A percentile compares a stretch with the other conserved stretches of the same genome.
These are phyloP conservation scores for Fusarium beomiforme DNA, from an alignment of 2,329 filamentous ascomycete species.

Conservation along the genomic window DNA sequence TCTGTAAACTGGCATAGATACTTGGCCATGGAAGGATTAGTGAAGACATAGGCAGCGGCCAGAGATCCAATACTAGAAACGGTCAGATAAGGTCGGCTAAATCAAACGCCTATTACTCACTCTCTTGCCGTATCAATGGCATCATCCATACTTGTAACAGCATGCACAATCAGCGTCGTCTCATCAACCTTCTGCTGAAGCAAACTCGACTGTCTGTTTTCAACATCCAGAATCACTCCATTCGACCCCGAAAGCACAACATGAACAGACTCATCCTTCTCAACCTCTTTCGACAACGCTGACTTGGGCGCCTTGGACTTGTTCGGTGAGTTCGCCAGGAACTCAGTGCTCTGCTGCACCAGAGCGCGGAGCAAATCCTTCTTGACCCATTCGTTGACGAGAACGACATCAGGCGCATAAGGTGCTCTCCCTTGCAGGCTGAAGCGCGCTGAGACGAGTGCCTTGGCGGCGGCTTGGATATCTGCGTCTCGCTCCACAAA, in stretches of 20 bases:
- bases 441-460: slow-evolving; percentile 26
- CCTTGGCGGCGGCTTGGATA: slow-evolving; percentile 25
- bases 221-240: slow-evolving; percentile 18
- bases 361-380: slow-evolving; percentile 31
- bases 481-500: slow-evolving; percentile 38
- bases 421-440: slow-evolving; percentile 25
- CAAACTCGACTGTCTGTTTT: slow-evolving; percentile 7
- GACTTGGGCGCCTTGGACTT: not conserved
- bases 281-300: not conserved
- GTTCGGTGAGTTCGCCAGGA: not conserved
- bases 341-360: slow-evolving; percentile 21
- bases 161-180: slow-evolving; percentile 13
- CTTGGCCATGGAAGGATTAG: slow-evolving; percentile 18
- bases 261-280: slow-evolving; percentile 19
- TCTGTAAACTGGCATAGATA: slow-evolving; percentile 24
- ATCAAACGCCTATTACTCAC: not conserved
- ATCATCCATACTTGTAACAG: slow-evolving; percentile 31
- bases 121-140: slow-evolving; percentile 11
- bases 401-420: slow-evolving; percentile 32
- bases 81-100: not conserved
- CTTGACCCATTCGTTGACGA: slow-evolving; percentile 39
- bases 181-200: slow-evolving; percentile 14
- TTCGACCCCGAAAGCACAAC: slow-evolving; percentile 14
- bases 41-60: slow-evolving; percentile 18
- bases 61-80: slow-evolving; percentile 5